These are phyloP conservation scores for Curvularia eragrostidis DNA, from an alignment of 2,329 filamentous ascomycete species.

Conservation along the genomic window DNA sequence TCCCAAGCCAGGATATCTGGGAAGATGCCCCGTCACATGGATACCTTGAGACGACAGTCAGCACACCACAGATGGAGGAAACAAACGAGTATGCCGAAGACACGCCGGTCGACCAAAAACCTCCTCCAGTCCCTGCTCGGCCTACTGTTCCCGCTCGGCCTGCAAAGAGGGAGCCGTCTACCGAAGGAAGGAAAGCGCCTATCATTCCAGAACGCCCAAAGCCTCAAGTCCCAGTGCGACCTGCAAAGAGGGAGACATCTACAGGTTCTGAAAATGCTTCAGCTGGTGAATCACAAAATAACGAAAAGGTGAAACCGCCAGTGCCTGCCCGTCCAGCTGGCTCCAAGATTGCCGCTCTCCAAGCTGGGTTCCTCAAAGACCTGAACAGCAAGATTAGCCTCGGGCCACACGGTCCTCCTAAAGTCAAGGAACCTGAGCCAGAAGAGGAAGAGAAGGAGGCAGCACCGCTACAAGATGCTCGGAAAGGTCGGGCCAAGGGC, in stretches of 20 bases:
- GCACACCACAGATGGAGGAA: conserved; percentile 59
- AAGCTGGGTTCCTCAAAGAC: conserved; percentile 91
- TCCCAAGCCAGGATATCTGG: conserved; percentile 93
- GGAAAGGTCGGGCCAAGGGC: conserved; percentile 88
- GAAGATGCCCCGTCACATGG: conserved; percentile 89
- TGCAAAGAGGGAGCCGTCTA: conserved; percentile 50
- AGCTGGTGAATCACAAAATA: conserved; percentile 31
- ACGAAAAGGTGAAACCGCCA: conserved; percentile 73
- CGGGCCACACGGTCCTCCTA: conserved; percentile 78
- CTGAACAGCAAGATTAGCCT: conserved; percentile 87
- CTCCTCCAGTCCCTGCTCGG: conserved; percentile 37
- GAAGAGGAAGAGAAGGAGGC: conserved; percentile 66
- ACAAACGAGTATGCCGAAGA: conserved; percentile 50
- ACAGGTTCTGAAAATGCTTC: conserved; percentile 50
- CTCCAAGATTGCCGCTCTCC: conserved; percentile 87
- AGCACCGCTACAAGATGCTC: conserved; percentile 82
- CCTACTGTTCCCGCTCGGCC: conserved; percentile 47
- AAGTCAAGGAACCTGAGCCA: conserved; percentile 74
- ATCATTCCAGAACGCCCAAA: conserved; percentile 65
- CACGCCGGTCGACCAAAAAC: conserved; percentile 39
- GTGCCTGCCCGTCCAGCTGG: conserved; percentile 80
- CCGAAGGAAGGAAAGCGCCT: conserved; percentile 60
- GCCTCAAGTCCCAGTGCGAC: conserved; percentile 67
- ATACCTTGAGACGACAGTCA: conserved; percentile 77
- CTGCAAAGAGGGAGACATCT: conserved; percentile 62